phyloP scores from a whole-genome alignment of 805 yeast genomes.

The Candida orba region DNA sequence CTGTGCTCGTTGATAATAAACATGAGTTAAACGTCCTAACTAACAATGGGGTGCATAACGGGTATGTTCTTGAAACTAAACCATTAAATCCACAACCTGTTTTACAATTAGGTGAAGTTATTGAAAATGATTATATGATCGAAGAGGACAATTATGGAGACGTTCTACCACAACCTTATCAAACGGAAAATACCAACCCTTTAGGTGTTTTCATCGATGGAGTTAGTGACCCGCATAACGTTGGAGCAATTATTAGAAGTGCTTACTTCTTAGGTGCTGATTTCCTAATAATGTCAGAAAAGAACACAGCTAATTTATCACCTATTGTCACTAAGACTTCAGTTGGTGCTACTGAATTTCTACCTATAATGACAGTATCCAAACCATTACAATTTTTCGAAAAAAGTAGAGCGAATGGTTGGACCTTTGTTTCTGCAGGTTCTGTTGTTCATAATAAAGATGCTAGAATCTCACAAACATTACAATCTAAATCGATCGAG shows the following conservation, averaged over 20 bases:
- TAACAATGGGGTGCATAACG: slow-evolving; percentile 72
- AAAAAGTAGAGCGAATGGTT: slow-evolving; percentile 44
- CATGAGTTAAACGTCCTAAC: slow-evolving; percentile 55
- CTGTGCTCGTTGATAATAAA: slow-evolving; percentile 13
- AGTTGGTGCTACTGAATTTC: slow-evolving; percentile 75
- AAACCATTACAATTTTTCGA: slow-evolving; percentile 60
- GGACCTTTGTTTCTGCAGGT: slow-evolving; percentile 66
- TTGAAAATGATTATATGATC: slow-evolving; percentile 13
- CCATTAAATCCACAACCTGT: slow-evolving; percentile 34
- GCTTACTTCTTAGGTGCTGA: slow-evolving; percentile 82
- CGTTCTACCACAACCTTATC: slow-evolving; percentile 13
- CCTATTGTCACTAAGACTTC: slow-evolving; percentile 77
- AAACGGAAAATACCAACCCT: slow-evolving; percentile 36
- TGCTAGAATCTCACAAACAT: slow-evolving; percentile 19
- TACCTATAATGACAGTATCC: slow-evolving; percentile 52
- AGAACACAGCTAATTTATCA: slow-evolving; percentile 66
- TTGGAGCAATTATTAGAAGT: slow-evolving; percentile 76
- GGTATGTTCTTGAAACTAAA: slow-evolving; percentile 63
- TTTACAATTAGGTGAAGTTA: slow-evolving; percentile 18
- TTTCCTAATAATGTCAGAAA: slow-evolving; percentile 61
- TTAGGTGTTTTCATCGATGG: slow-evolving; percentile 73
- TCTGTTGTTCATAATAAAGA: slow-evolving; percentile 30
- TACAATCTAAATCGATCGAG: slow-evolving; percentile 31
- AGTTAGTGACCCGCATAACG: slow-evolving; percentile 78
- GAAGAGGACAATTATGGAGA: slow-evolving; percentile 24